Evolutionary conservation across 2,329 filamentous ascomycete species (phyloP).

Genomic region (Tolypocladium album): DNA sequence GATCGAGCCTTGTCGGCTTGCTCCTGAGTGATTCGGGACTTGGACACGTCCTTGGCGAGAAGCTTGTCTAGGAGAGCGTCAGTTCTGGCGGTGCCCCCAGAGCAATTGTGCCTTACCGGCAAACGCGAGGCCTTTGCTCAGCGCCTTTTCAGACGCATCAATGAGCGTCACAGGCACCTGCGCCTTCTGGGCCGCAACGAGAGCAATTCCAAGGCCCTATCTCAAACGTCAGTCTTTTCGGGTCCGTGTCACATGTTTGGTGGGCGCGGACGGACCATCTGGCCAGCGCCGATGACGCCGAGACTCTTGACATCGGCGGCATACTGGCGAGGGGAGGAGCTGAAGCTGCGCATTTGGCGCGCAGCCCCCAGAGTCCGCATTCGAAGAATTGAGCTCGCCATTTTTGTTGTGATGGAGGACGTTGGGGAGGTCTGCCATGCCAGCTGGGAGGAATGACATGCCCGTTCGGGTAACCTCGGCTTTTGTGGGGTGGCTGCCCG

Average conservation of each 20-base stretch:
- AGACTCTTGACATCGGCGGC: conserved; percentile 73
- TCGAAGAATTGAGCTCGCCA: conserved; percentile 29
- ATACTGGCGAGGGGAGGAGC: conserved; percentile 48
- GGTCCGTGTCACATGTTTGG: conserved; percentile 7
- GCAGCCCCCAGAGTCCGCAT: conserved; percentile 22
- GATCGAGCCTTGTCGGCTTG: conserved; percentile 64
- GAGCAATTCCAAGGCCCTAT: conserved; percentile 87
- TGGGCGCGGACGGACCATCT: conserved; percentile 59
- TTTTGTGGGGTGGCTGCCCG: conserved; percentile 9
- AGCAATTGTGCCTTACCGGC: conserved; percentile 47
- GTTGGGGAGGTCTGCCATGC: conserved; percentile 1
- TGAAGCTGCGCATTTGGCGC: conserved; percentile 51
- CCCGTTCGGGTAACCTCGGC: conserved; percentile 32
- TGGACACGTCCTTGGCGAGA: conserved; percentile 83
- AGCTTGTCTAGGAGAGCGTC: conserved; percentile 60
- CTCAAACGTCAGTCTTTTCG: conserved; percentile 3
- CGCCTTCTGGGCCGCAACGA: conserved; percentile 82
- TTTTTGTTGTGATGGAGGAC: conserved; percentile 12
- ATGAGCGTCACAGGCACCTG: conserved; percentile 76
- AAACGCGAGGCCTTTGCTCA: conserved; percentile 85
- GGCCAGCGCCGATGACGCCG: conserved; percentile 87
- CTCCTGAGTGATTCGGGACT: conserved; percentile 73
- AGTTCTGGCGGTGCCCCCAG: background rate
- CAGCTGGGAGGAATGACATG: conserved; percentile 6
- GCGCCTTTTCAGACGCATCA: conserved; percentile 71